Percentiles rank a stretch among this genome's conserved stretches.
phyloP scores from a whole-genome alignment of 2,329 filamentous ascomycete species.

The Arthroderma uncinatum region DNA sequence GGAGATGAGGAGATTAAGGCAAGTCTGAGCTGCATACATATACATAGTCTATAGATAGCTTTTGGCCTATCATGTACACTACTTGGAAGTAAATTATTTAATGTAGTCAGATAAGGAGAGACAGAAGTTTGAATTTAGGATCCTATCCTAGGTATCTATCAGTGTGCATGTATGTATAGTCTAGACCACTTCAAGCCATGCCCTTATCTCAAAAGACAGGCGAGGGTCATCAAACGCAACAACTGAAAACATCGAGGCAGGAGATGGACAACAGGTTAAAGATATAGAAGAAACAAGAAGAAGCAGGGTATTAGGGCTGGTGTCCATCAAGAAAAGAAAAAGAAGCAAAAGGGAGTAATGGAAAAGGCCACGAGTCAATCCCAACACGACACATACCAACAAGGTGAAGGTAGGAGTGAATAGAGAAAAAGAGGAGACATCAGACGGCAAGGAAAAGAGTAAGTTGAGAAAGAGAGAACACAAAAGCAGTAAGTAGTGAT shows the following conservation, averaged over 20 bases:
- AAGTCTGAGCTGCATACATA: slow-evolving; percentile 24
- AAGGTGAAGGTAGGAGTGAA: neutral
- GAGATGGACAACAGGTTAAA: slow-evolving; percentile 5
- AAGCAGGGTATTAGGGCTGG: slow-evolving; percentile 7
- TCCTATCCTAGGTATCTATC: neutral
- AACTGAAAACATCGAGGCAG: neutral
- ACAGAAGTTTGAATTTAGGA: neutral
- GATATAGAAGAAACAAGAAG: slow-evolving; percentile 6
- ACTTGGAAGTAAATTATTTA: too few species aligned
- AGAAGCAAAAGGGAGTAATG: slow-evolving; percentile 10
- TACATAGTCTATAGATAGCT: neutral
- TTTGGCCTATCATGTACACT: neutral
- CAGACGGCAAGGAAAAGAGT: slow-evolving; percentile 30
- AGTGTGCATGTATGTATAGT: neutral
- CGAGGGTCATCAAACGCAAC: neutral
- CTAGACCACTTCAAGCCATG: neutral
- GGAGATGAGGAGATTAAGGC: slow-evolving; percentile 22
- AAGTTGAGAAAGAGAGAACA: slow-evolving; percentile 24
- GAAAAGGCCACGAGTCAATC: slow-evolving; percentile 41
- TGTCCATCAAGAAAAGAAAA: slow-evolving; percentile 7
- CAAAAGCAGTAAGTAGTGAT: neutral
- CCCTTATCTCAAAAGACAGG: too few species aligned
- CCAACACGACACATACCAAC: slow-evolving; percentile 12
- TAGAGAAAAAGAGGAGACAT: slow-evolving; percentile 32
- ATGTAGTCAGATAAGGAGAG: neutral